These are phyloP conservation scores for Raddia distichophylla DNA, from an alignment of 176 grass and related monocot genomes.

Conservation along the genomic window DNA sequence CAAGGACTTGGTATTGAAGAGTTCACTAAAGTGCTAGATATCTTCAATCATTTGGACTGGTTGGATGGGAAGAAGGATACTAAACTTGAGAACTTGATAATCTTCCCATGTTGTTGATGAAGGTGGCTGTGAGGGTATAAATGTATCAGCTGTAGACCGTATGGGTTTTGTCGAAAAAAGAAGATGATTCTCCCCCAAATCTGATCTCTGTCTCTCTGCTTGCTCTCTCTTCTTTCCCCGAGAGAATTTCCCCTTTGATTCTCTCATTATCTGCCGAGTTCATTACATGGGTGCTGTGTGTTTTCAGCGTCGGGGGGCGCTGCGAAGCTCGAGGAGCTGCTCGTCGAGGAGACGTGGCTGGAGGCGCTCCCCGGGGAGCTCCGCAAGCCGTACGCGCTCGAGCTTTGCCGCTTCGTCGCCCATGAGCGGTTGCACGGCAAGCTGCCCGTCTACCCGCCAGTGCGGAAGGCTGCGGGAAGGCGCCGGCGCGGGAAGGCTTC, in stretches of 20 bases:
- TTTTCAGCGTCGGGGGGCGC: constrained; percentile 23
- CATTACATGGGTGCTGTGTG: neutral
- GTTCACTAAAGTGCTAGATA: constrained; percentile 87
- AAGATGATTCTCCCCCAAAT: too few species aligned
- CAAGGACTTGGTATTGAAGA: constrained; percentile 90
- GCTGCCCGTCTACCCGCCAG: constrained; percentile 78
- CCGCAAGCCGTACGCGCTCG: constrained; percentile 74
- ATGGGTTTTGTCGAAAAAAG: too few species aligned
- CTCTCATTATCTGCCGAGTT: too few species aligned
- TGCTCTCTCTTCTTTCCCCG: too few species aligned
- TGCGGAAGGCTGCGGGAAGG: too few species aligned
- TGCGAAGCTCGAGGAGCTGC: constrained; percentile 83
- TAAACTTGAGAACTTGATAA: too few species aligned
- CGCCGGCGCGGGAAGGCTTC: too few species aligned
- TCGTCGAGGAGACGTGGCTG: constrained; percentile 85
- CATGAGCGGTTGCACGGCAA: constrained; percentile 57
- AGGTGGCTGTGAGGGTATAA: too few species aligned
- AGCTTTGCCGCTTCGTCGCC: constrained; percentile 77
- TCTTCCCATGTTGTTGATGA: too few species aligned
- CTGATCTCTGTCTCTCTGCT: too few species aligned
- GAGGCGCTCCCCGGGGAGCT: constrained; percentile 67
- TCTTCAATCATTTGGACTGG: constrained; percentile 80
- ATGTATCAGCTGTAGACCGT: too few species aligned
- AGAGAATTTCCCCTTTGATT: too few species aligned
- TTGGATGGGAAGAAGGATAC: constrained; percentile 58